Base-by-base conservation (phyloP, 345 rosid species). In the Aquilaria yunnanensis region DNA sequence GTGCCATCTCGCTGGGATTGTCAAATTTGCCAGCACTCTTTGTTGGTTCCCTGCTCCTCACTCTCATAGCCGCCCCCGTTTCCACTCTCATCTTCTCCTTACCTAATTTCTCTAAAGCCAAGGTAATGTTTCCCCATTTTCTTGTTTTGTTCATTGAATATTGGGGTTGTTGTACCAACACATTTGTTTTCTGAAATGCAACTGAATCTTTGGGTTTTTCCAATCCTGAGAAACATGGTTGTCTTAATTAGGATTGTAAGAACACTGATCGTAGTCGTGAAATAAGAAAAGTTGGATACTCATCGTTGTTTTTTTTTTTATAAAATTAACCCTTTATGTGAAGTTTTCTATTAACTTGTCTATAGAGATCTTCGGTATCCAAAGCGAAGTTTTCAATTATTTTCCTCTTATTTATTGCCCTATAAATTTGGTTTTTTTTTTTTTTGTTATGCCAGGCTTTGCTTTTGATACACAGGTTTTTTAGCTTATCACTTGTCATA, bases 401-500 rank as follows among this genome's bases (percentile, higher is more conserved):
- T 2, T 47, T 34, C 49, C 37, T 51, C 54, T 51, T 43, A 55
- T 56, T 6, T 65, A 62, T 32, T 5, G 56, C 32, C 29, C 31
- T 56, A 64, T 83, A 65, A 80, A 67, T 37, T 52, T 78, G 73
- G 63, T 72, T 23, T 23, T 23, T 16, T 16, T 16, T 16, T 16
- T 77, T 60, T 84, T 37, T 75, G 75, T 65, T 82, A 77, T 82
- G 78, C 59, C 95, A 89, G 98, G 98, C 90, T 69, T 85, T 92
- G 84, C 85, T 84, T 75, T 78, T 84, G 68, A 85, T 92, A 77
- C 96, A 87, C 80, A 87, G 98, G 73, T 89, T 92, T 79, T 92
- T 92, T 81, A 84, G 98, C 74, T 61, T 87, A 34, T 85, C 96
- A 4, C 90, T 89, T 50, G 78, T 87, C 65, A 65, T 84, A 23